These are phyloP conservation scores for Fusarium sp. DNA, from an alignment of 2,329 filamentous ascomycete species.

Conservation along the genomic window DNA sequence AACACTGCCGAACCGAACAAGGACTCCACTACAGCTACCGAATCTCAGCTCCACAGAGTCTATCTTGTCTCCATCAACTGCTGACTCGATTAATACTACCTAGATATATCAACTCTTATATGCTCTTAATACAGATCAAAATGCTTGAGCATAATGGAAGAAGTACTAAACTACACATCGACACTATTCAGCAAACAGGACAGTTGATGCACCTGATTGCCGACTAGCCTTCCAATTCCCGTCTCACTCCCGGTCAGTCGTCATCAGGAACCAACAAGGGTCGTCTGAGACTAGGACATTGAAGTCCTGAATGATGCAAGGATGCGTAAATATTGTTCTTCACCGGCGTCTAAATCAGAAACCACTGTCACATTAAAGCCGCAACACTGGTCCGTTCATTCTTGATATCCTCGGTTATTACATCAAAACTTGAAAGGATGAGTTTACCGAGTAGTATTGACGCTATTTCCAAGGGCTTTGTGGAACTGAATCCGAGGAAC, in stretches of 20 bases:
- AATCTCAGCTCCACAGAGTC: not conserved
- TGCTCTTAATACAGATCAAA: not conserved
- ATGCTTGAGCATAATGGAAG: not conserved
- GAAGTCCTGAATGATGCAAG: slow-evolving; percentile 35
- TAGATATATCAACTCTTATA: not conserved
- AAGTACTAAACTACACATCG: no score
- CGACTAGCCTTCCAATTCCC: slow-evolving; percentile 5
- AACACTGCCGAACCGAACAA: slow-evolving; percentile 10
- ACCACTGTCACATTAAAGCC: slow-evolving; percentile 24
- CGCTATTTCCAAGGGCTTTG: slow-evolving; percentile 28
- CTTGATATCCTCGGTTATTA: slow-evolving; percentile 40
- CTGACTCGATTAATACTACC: not conserved
- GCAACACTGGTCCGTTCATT: slow-evolving; percentile 12
- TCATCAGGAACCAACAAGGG: slow-evolving; percentile 35
- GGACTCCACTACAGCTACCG: slow-evolving; percentile 8
- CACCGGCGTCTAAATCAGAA: not conserved
- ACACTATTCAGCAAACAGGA: not conserved
- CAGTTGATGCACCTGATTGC: not conserved
- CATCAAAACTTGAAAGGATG: slow-evolving; percentile 8
- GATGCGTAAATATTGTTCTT: slow-evolving; percentile 21
- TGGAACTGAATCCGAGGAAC: slow-evolving; percentile 25
- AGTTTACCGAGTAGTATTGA: slow-evolving; percentile 20
- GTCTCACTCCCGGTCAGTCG: slow-evolving; percentile 11
- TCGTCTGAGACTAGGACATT: slow-evolving; percentile 36
- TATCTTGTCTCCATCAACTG: not conserved